phyloP scores from a whole-genome alignment of 352 stramenopile genomes.

The Globisporangium nodosum region DNA sequence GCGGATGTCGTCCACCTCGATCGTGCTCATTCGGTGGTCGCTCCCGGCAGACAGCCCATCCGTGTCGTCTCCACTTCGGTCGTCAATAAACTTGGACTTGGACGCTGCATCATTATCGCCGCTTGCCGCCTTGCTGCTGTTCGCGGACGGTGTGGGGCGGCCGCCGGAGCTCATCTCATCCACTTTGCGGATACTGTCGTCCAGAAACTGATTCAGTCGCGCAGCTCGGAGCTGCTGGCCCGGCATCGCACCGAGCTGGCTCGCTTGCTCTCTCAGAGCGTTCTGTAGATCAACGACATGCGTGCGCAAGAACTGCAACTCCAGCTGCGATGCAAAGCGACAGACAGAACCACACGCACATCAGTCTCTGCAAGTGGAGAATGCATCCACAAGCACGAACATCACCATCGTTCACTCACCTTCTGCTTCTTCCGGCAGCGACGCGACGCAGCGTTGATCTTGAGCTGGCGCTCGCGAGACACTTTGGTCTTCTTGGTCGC shows the following conservation, averaged over 20 bases:
- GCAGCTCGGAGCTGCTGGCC: slow-evolving; percentile 40
- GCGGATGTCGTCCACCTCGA: slow-evolving; percentile 51
- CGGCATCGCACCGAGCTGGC: slow-evolving; percentile 29
- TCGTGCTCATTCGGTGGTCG: slow-evolving; percentile 37
- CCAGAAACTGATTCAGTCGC: slow-evolving; percentile 51
- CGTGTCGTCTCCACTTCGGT: slow-evolving; percentile 43
- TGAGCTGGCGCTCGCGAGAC: slow-evolving; percentile 77
- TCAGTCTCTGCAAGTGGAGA: not conserved
- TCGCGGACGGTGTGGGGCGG: slow-evolving; percentile 20
- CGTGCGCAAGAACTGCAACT: slow-evolving; percentile 79
- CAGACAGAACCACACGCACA: not conserved
- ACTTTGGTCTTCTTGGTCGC: slow-evolving; percentile 78
- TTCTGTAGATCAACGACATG: slow-evolving; percentile 79
- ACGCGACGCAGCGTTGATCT: slow-evolving; percentile 81
- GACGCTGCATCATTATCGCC: slow-evolving; percentile 24
- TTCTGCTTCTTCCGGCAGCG: slow-evolving; percentile 87
- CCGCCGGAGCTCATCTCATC: slow-evolving; percentile 73
- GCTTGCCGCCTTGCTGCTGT: slow-evolving; percentile 22
- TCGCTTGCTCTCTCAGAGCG: slow-evolving; percentile 63
- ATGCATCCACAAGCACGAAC: not conserved
- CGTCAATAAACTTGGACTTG: slow-evolving; percentile 12
- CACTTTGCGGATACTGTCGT: slow-evolving; percentile 66
- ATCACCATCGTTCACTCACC: slow-evolving; percentile 8
- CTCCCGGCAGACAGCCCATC: slow-evolving; percentile 30
- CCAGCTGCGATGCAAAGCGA: slow-evolving; percentile 18